Evolutionary conservation across 257 asterid species (phyloP), one percentile per base, ranked within the genome.

Genomic region (Galeopsis tetrahit): DNA sequence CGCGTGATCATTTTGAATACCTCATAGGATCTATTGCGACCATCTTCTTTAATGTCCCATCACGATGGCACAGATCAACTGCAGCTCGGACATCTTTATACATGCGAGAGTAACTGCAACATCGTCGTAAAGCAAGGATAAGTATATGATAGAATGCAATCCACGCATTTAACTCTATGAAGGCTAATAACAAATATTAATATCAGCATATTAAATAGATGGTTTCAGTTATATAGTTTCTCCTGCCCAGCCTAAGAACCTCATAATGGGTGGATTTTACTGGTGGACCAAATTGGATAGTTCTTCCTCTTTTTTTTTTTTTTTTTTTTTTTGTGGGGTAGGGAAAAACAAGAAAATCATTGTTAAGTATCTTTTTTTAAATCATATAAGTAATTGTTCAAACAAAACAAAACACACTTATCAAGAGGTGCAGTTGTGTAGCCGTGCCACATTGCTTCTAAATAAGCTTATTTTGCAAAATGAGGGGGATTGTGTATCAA

Each of bases 11-110:
- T 73, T 59, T 66, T 59, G 7, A 32, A 44, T 85, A 88, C 98
- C 96, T 95, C 82, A 79, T 74, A 63, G 98, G 98, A 84, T 95
- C 99, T 77, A 82, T 70, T 2, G 98, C 99, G 67, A 95, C 99
- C 97, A 89, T 88, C 85, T 87, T 91, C 80, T 95, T 95, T 75
- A 95, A 72, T 77, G 99, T 95, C 69, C 99, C 99, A 85, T 95
- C 99, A 76, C 99, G 99, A 83, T 95, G 99, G 82, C 99, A 95
- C 82, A 95, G 77, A 83, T 95, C 99, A 64, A 95, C 98, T 40
- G 99, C 99, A 76, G 99, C 95, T 75, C 96, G 90, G 61, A 89
- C 96, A 80, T 93, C 98, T 82, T 88, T 91, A 81, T 91, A 89
- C 86, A 95, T 88, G 35, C 79, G 86, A 80, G 93, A 78, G 68